These are phyloP conservation scores for Eragrostis tef DNA, from an alignment of 202 grass and related monocot genomes.

Conservation along the genomic window DNA sequence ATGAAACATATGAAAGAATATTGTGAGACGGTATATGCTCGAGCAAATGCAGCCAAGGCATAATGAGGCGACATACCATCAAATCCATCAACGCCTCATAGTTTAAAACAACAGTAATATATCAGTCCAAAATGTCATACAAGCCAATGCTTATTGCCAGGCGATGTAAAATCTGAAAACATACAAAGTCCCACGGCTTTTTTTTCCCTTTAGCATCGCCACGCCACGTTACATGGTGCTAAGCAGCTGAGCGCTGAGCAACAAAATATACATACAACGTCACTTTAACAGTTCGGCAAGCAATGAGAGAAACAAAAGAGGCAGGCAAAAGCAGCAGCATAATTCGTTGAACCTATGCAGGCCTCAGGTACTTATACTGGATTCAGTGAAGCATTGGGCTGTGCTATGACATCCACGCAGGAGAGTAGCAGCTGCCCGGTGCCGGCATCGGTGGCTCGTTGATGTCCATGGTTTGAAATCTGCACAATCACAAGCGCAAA, in stretches of 20 bases:
- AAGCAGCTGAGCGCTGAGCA: constrained; percentile 5
- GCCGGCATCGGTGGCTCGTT: constrained; percentile 36
- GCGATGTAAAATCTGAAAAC: not conserved
- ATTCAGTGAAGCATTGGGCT: not conserved
- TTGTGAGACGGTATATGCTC: not conserved
- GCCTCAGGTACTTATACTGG: not conserved
- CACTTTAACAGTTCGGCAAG: constrained; percentile 14
- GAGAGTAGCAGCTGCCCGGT: constrained; percentile 5
- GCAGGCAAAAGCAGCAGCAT: not conserved
- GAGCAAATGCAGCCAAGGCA: too few relatives aligned
- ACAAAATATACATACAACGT: constrained; percentile 22
- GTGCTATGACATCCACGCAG: constrained; percentile 51
- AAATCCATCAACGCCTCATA: not conserved
- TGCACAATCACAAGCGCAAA: not conserved
- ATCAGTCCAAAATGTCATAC: not conserved
- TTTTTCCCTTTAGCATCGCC: not conserved
- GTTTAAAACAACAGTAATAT: not conserved
- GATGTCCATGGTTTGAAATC: constrained; percentile 38
- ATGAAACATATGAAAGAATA: not conserved
- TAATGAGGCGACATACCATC: not conserved
- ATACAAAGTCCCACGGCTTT: not conserved
- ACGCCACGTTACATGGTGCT: not conserved
- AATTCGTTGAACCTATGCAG: not conserved
- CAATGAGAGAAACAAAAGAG: constrained; percentile 8
- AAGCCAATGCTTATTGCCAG: constrained; percentile 9